A percentile compares a stretch with the other conserved stretches of the same genome.
These are phyloP conservation scores for Limnomonas spitsbergensis DNA, from an alignment of 139 green algal genomes.

Conservation along the genomic window DNA sequence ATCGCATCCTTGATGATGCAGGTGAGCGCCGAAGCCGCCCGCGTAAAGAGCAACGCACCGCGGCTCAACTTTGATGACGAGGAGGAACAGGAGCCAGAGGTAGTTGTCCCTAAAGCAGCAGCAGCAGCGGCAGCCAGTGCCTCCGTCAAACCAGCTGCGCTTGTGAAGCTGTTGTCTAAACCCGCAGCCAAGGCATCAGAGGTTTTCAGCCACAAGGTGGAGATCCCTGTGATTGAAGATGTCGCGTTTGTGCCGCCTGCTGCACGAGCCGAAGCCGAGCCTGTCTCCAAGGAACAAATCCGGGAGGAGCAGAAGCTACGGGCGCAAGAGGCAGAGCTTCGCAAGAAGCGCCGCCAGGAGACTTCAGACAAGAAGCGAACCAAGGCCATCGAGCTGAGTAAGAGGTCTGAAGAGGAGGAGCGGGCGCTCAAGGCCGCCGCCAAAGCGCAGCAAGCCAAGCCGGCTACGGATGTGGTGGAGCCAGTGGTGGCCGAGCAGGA, in stretches of 20 bases:
- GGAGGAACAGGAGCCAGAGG: neutral
- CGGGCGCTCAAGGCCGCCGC: neutral
- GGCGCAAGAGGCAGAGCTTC: conserved; percentile 36
- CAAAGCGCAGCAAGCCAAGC: neutral
- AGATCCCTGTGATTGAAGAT: conserved; percentile 40
- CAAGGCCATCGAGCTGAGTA: conserved; percentile 21
- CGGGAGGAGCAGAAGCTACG: conserved; percentile 38
- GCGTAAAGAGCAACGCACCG: neutral
- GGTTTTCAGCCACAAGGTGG: conserved; percentile 33
- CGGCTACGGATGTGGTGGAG: neutral
- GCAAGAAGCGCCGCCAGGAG: conserved; percentile 38
- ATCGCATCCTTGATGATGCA: conserved; percentile 46
- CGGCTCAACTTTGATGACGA: neutral
- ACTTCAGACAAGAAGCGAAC: conserved; percentile 22
- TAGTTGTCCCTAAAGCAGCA: neutral
- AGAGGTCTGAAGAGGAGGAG: conserved; percentile 17
- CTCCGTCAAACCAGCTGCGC: neutral
- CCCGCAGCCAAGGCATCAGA: conserved; percentile 5
- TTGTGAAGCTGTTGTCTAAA: conserved; percentile 6
- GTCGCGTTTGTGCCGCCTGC: conserved; percentile 32
- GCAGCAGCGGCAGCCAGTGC: neutral
- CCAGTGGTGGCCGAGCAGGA: neutral
- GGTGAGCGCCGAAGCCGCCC: neutral
- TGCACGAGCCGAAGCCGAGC: neutral
- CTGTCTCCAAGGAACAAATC: conserved; percentile 8